Evolutionary conservation across 345 rosid genomes (phyloP), one percentile per base, ranked within the genome.

Genomic region (Euphorbia pulcherrima): DNA sequence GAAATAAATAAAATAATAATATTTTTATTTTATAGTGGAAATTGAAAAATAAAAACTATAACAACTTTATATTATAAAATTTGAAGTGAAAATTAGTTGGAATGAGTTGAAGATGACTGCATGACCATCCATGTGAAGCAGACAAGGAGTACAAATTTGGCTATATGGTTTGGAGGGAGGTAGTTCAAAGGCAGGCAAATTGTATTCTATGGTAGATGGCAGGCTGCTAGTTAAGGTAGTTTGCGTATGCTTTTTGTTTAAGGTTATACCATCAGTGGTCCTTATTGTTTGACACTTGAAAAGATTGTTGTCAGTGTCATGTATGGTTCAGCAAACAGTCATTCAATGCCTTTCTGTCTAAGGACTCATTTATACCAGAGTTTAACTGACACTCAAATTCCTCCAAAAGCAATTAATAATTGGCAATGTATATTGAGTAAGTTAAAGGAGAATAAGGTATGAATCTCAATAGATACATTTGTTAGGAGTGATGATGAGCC

Each of bases 201-300:
- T 64, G 24, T 18, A 10, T 24, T 40, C 26, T 5, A n/a, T n/a
- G 69, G 68, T 74, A 47, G 80, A 60, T 50, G 28, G 77, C 39
- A 57, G 39, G 60, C 62, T 50, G n/a, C 61, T 29, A 56, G 28
- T 14, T 0, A 18, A 20, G 24, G 57, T 30, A 50, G 64, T 21
- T 68, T 60, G 21, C 17, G 64, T 60, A 10, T 48, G 66, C 11
- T 23, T 21, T 66, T 16, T 59, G 50, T 71, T 54, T 47, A 8
- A 23, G 51, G 50, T 1, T 21, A 0, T 21, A 23, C 46, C 64
- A 71, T 35, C 40, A 6, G 27, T 24, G 39, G 41, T 16, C 52
- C 10, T 24, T 61, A 26, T 11, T 35, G 30, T 17, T 62, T 26
- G 60, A 8, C 13, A 21, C 12, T 5, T 12, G 48, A 33, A 57